Evolutionary conservation across 2,329 filamentous ascomycete species (phyloP), one percentile per base, ranked within the genome.

Genomic region (Corynespora cassiicola): DNA sequence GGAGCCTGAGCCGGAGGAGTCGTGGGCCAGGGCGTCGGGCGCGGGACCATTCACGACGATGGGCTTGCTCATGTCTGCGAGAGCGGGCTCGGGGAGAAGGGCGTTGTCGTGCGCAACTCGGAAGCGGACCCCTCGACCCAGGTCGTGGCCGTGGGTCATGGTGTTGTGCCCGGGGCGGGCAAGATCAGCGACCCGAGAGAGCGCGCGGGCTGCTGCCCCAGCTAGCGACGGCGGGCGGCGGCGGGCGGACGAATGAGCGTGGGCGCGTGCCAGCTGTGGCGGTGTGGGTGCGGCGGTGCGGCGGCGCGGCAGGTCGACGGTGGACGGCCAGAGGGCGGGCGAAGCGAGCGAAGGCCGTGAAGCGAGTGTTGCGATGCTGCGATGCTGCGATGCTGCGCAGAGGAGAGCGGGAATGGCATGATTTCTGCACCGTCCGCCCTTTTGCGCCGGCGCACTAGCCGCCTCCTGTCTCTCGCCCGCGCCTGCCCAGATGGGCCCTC

Each of bases 1-100:
- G 9, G 74, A 75, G 27, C 59, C 70, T 12, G 77, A 77, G 42
- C 70, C 74, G 30, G 78, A 78, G 23, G 74, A 75, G 52, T 80
- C 75, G 49, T 50, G 58, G 20, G 66, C 69, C 47, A 67, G 41
- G 21, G 41, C 27, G 37, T 51, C 51, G 14, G 30, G 9, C 17
- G 22, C 21, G 11, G 61, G 62, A 23, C 44, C 56, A 36, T 66
- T 66, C 44, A 58, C 56, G 23, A 61, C 59, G 19, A 63, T 43
- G 23, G 61, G 59, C 50, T 50, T 60, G 46, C 45, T 47, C 45
- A 51, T 56, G 52, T 58, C 55, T 43, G 53, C 56, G 52, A 50
- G 50, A 36, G 49, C 41, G 45, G 45, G 31, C 12, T 46, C 40
- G 37, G 51, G 42, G 36, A 49, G 41, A 38, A 50, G 41, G 24